Evolutionary conservation across 176 grass and related monocot genomes (phyloP).

Genomic region (Oryza punctata): DNA sequence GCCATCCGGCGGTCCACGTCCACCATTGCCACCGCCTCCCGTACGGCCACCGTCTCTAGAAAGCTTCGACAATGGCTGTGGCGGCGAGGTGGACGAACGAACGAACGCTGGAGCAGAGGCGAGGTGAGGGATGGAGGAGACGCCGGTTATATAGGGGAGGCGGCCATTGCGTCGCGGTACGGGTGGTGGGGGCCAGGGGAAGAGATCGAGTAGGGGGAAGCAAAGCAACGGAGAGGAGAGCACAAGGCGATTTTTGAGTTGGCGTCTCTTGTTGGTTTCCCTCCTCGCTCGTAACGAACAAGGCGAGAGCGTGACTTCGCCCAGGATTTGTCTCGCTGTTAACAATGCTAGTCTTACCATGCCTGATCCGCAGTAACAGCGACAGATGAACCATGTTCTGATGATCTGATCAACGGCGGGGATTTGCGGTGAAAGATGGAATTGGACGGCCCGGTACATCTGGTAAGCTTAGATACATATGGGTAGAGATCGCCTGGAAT

Average conservation of each 20-base stretch:
- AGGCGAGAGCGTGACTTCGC: not conserved
- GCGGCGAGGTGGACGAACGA: not conserved
- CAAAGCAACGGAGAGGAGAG: not conserved
- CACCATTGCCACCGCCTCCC: conserved; percentile 53
- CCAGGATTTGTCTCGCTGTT: not conserved
- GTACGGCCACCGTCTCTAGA: not conserved
- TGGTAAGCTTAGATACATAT: too few relatives aligned
- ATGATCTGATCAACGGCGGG: not conserved
- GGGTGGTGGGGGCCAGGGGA: not conserved
- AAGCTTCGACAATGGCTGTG: not conserved
- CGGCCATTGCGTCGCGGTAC: not conserved
- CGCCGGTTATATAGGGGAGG: conserved; percentile 34
- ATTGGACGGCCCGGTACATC: too few relatives aligned
- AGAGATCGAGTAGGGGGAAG: not conserved
- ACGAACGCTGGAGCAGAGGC: not conserved
- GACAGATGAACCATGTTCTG: not conserved
- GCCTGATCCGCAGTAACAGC: not conserved
- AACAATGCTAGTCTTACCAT: not conserved
- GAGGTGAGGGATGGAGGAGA: not conserved
- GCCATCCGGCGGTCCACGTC: conserved; percentile 73
- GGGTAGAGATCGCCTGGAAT: too few relatives aligned
- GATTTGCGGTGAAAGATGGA: not conserved
- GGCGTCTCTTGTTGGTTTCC: not conserved
- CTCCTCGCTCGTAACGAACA: not conserved
- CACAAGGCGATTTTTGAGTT: not conserved